phyloP scores from a whole-genome alignment of 2,329 filamentous ascomycete species.

The Colletotrichum kahawae region DNA sequence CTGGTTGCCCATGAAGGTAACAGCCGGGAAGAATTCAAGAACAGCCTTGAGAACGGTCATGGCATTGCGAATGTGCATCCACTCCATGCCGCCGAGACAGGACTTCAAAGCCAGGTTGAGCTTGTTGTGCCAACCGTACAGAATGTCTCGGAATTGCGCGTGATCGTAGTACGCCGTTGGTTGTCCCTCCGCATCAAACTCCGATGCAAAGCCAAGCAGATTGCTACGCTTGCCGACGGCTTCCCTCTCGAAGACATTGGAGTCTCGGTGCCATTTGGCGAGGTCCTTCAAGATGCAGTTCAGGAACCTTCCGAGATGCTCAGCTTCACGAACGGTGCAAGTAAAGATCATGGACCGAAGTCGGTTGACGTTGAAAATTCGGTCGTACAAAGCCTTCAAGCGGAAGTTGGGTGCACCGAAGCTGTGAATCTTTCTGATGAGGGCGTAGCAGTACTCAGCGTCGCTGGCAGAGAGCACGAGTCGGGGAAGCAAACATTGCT shows the following conservation, averaged over 20 bases:
- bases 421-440: constrained; percentile 87
- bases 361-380: constrained; percentile 83
- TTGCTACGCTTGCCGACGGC: constrained; percentile 63
- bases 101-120: constrained; percentile 80
- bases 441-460: constrained; percentile 85
- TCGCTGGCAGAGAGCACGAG: constrained; percentile 84
- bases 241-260: constrained; percentile 76
- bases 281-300: constrained; percentile 83
- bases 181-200: constrained; percentile 72
- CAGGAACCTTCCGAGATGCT: constrained; percentile 91
- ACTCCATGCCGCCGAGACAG: constrained; percentile 84
- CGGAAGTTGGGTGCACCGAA: constrained; percentile 86
- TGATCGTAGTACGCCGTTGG: constrained; percentile 78
- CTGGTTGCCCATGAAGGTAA: constrained; percentile 84
- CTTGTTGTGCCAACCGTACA: constrained; percentile 90
- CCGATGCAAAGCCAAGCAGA: constrained; percentile 77
- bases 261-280: constrained; percentile 73
- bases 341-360: constrained; percentile 85
- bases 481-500: constrained; percentile 91
- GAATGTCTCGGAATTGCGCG: constrained; percentile 81
- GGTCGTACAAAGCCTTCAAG: constrained; percentile 81
- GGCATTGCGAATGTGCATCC: constrained; percentile 97
- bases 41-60: constrained; percentile 87
- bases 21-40: constrained; percentile 81
- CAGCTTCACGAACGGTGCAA: constrained; percentile 88